Conservation (phyloP, 768 basidiomycete genomes). For the Galerina sulciceps region DNA sequence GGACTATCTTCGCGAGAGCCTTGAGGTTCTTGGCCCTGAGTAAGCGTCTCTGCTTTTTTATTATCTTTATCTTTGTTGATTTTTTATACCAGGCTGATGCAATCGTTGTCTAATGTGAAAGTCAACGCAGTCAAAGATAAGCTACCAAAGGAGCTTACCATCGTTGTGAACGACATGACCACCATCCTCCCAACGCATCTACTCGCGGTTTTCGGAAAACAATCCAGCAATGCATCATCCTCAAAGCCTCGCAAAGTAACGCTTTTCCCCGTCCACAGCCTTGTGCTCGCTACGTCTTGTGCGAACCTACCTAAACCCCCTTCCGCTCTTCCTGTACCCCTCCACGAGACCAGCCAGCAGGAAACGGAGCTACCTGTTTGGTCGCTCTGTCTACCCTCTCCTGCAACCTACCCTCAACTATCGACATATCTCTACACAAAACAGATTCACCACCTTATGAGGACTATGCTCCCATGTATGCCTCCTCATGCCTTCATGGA, state of each 20-base stretch:
- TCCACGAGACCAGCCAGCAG: conserved; percentile 29
- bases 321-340: conserved; percentile 30
- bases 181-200: conserved; percentile 53
- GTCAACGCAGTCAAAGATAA: conserved; percentile 30
- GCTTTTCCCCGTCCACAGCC: conserved; percentile 70
- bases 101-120: conserved; percentile 42
- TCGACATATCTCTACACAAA: conserved; percentile 72
- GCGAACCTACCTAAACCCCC: conserved; percentile 64
- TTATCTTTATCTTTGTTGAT: not conserved
- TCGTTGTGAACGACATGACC: conserved; percentile 39
- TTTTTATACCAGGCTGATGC: conserved; percentile 35
- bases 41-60: conserved; percentile 29
- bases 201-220: conserved; percentile 46
- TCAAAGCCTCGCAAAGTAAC: conserved; percentile 33
- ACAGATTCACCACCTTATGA: conserved; percentile 51
- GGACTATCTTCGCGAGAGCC: conserved; percentile 55
- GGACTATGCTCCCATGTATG: conserved; percentile 48
- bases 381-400: conserved; percentile 64
- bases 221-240: conserved; percentile 16
- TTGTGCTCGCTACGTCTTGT: conserved; percentile 74
- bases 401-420: conserved; percentile 62
- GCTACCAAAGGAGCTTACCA: conserved; percentile 47
- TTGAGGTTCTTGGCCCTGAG: conserved; percentile 48
- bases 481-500: conserved; percentile 33
- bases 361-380: conserved; percentile 61